Evolutionary conservation across 495 filamentous ascomycete genomes (phyloP), one percentile per base, ranked within the genome.

Genomic region (Alectoria sarmentosa): DNA sequence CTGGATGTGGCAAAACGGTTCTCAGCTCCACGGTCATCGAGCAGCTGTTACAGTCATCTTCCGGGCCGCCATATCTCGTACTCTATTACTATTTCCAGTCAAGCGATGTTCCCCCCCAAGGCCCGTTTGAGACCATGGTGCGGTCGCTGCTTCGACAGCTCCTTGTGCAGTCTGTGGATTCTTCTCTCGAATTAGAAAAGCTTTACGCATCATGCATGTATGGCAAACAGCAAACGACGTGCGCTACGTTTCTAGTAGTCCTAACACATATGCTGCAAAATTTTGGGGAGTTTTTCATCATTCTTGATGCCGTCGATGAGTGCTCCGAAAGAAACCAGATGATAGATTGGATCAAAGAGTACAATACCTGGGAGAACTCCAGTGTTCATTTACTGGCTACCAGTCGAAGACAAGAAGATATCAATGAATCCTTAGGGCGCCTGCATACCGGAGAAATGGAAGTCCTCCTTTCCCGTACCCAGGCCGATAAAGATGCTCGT

Each of bases 1-100:
- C 73, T 58, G 76, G 77, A 4, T 73, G 70, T 44, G 77, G 77
- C 26, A 79, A 79, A 49, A 74, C 76, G 0, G 64, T 78, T 38
- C 69, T 79, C 17, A 67, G 69, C 57, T 72, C 76, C 17, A 74
- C 66, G 2, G 65, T 75, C 13, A 66, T 79, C 32, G 65, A 32
- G 9, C 70, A 36, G 39, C 75, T n/a, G 10, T n/a, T 26, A 11
- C n/a, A 13, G 13, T 4, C 23, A 0, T 6, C 10, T 48, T 1
- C 44, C 9, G 13, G 26, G n/a, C 44, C 34, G 21, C 38, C 58
- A 21, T 44, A 48, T 4, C 64, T 63, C 13, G 39, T 72, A 10
- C 56, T 64, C 17, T 76, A 69, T 62, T 79, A 73, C 49, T 74
- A 76, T 65, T 77, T 77, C 54, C 72, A 76, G 44, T 76, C 74